Percentiles rank a stretch among this genome's conserved stretches.
Evolutionary conservation across 768 basidiomycete species (phyloP).

Genomic region (Lentinula boryana): DNA sequence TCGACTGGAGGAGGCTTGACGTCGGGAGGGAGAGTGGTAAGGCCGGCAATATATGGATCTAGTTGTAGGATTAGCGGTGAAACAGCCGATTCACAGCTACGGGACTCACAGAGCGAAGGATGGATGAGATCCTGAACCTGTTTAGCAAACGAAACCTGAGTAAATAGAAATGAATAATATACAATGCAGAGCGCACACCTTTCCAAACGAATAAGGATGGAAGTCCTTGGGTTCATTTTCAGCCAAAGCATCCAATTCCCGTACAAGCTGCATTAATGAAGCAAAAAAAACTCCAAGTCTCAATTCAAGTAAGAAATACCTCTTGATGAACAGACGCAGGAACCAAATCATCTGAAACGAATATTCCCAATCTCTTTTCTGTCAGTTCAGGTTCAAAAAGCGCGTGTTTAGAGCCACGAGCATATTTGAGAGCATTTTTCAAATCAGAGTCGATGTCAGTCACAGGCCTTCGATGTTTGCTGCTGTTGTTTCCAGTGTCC

Average conservation of each 20-base stretch:
- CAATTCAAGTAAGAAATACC: not conserved
- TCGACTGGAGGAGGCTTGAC: not conserved
- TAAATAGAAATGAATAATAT: too few species aligned
- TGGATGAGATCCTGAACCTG: conserved; percentile 14
- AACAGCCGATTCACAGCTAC: not conserved
- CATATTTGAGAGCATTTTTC: not conserved
- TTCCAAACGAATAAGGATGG: conserved; percentile 12
- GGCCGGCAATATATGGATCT: conserved; percentile 9
- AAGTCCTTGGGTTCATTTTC: conserved; percentile 12
- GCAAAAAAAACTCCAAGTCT: not conserved
- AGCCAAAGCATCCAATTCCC: conserved; percentile 11
- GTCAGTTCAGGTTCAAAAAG: not conserved
- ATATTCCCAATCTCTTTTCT: not conserved
- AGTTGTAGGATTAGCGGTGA: not conserved
- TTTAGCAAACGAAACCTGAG: not conserved
- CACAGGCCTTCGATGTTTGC: not conserved
- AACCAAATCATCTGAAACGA: conserved; percentile 9
- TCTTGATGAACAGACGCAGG: conserved; percentile 12
- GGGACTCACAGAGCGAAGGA: conserved; percentile 11
- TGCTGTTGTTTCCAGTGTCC: not conserved
- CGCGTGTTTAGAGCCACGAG: not conserved
- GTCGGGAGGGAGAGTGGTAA: not conserved
- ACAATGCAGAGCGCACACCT: not conserved
- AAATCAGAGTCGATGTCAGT: not conserved
- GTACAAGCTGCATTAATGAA: conserved; percentile 2